These are phyloP conservation scores for Brachypodium distachyon DNA, from an alignment of 202 grass and related monocot genomes.

Conservation along the genomic window DNA sequence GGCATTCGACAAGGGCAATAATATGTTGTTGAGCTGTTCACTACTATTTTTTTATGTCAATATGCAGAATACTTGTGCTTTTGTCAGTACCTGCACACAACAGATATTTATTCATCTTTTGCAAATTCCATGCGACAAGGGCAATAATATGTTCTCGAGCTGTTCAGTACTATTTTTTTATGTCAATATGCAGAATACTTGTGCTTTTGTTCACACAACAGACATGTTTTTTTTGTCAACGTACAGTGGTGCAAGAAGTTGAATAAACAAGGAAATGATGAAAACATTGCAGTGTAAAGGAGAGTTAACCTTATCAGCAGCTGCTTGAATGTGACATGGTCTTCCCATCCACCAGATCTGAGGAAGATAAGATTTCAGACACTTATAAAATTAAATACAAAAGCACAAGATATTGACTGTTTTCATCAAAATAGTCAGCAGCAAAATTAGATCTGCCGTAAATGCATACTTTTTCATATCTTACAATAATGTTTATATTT, in stretches of 20 bases:
- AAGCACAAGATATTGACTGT: not conserved
- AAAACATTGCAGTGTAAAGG: not conserved
- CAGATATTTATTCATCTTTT: not conserved
- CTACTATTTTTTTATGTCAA: not conserved
- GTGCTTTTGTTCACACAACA: too few relatives aligned
- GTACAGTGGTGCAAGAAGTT: too few relatives aligned
- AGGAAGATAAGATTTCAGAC: not conserved
- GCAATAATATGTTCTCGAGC: not conserved
- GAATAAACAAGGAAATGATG: conserved; percentile 31
- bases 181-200: not conserved
- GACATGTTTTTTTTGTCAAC: too few relatives aligned
- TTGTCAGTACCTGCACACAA: too few relatives aligned
- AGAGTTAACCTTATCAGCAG: conserved; percentile 79
- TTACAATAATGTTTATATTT: conserved; percentile 93
- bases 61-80: conserved; percentile 19
- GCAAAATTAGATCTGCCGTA: conserved; percentile 9
- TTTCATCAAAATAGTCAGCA: not conserved
- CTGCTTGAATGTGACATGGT: conserved; percentile 96
- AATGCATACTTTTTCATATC: conserved; percentile 91
- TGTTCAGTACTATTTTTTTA: not conserved
- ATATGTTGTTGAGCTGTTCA: not conserved
- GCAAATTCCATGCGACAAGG: not conserved
- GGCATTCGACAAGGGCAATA: not conserved
- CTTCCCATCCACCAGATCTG: conserved; percentile 95
- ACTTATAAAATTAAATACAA: not conserved